Conservation (phyloP, 1,284 basidiomycete genomes). For the Tilletia setariae region DNA sequence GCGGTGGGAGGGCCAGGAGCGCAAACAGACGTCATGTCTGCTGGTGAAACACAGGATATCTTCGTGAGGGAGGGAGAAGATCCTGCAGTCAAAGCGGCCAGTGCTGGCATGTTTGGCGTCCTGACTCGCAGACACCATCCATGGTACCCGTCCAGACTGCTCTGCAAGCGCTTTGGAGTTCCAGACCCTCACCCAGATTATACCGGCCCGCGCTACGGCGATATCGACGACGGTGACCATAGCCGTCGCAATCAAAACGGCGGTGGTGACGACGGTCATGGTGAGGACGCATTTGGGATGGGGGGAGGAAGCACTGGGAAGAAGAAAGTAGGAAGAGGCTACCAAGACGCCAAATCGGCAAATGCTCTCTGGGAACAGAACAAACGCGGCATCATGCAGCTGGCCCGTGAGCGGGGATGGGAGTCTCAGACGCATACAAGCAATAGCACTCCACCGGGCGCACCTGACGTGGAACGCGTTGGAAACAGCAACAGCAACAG, state of each 20-base stretch:
- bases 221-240: constrained; percentile 21
- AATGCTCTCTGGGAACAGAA: constrained; percentile 27
- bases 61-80: constrained; percentile 62
- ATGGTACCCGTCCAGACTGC: constrained; percentile 75
- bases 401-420: constrained; percentile 17
- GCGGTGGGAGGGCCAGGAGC: constrained; percentile 19
- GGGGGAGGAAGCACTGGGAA: constrained; percentile 23
- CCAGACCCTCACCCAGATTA: constrained; percentile 70
- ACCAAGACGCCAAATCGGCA: neutral
- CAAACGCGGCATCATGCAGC: constrained; percentile 20
- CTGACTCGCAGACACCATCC: constrained; percentile 71
- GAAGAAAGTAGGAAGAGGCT: neutral
- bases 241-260: constrained; percentile 17
- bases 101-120: constrained; percentile 78
- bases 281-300: neutral
- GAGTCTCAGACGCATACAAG: constrained; percentile 3
- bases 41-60: constrained; percentile 26
- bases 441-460: too few relatives aligned
- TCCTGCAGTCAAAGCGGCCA: constrained; percentile 75
- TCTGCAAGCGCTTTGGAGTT: constrained; percentile 93
- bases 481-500: neutral
- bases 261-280: constrained; percentile 6
- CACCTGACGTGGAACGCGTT: neutral
- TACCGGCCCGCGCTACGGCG: constrained; percentile 31
- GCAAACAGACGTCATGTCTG: neutral